These are phyloP conservation scores for Phytophthora fragariae DNA, from an alignment of 352 stramenopile genomes.

Conservation along the genomic window DNA sequence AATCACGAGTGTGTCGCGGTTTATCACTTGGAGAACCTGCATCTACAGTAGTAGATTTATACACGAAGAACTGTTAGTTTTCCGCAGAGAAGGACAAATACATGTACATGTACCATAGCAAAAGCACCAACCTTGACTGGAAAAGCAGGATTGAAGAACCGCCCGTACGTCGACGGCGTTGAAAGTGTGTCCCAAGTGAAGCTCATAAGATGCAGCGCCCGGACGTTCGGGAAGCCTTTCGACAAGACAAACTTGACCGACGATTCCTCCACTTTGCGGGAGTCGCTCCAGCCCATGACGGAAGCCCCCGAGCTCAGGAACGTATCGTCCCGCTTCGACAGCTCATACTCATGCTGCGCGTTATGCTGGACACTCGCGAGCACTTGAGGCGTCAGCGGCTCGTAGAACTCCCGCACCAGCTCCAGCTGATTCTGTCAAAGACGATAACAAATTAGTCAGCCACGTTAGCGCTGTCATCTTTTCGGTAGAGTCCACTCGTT, in stretches of 20 bases:
- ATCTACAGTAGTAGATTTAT: slow-evolving; percentile 21
- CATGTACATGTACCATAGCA: not conserved
- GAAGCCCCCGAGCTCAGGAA: slow-evolving; percentile 45
- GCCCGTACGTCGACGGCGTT: slow-evolving; percentile 39
- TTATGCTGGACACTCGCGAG: slow-evolving; percentile 28
- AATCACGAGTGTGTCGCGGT: slow-evolving; percentile 57
- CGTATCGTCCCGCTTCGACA: slow-evolving; percentile 30
- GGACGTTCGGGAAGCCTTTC: slow-evolving; percentile 50
- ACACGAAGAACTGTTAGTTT: not conserved
- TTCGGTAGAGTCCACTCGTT: not conserved
- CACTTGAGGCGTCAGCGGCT: slow-evolving; percentile 31
- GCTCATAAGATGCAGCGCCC: slow-evolving; percentile 45
- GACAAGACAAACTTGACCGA: slow-evolving; percentile 57
- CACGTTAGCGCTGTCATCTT: slow-evolving; percentile 9
- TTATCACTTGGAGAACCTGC: slow-evolving; percentile 64
- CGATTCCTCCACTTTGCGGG: slow-evolving; percentile 47
- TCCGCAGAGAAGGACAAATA: not conserved
- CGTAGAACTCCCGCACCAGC: slow-evolving; percentile 52
- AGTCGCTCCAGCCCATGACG: slow-evolving; percentile 64
- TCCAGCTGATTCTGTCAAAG: slow-evolving; percentile 45
- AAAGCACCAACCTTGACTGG: slow-evolving; percentile 35
- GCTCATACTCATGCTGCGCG: slow-evolving; percentile 43
- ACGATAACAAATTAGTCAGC: not conserved
- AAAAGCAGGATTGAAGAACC: slow-evolving; percentile 51
- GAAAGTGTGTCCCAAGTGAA: slow-evolving; percentile 49